These are phyloP conservation scores for Ophiosphaerella narmari DNA, from an alignment of 2,329 filamentous ascomycete species.

Conservation along the genomic window DNA sequence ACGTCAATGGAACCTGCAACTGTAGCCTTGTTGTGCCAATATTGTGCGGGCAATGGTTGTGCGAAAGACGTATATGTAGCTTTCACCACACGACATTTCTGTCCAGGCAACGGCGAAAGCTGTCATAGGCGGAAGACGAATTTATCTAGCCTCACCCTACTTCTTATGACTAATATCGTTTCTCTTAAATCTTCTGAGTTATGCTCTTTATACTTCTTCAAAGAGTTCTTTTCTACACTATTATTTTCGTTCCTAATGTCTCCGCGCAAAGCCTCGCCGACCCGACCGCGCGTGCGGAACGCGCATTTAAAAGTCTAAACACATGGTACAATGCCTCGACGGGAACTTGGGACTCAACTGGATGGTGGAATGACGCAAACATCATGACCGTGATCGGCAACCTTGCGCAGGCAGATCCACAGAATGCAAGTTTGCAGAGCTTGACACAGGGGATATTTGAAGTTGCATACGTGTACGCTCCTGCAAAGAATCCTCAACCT, in stretches of 20 bases:
- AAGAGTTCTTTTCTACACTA: neutral
- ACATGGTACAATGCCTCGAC: slow-evolving; percentile 64
- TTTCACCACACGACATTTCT: too few species aligned
- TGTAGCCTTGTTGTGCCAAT: too few species aligned
- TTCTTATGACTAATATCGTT: neutral
- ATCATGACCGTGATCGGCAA: slow-evolving; percentile 66
- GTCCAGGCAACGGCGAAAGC: too few species aligned
- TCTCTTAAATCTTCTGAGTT: neutral
- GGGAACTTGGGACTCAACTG: slow-evolving; percentile 66
- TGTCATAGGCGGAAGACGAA: too few species aligned
- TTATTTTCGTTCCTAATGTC: slow-evolving; percentile 20
- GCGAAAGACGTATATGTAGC: too few species aligned
- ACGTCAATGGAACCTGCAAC: too few species aligned
- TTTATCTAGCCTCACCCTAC: too few species aligned
- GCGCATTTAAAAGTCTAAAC: slow-evolving; percentile 56
- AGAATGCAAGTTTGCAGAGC: slow-evolving; percentile 40
- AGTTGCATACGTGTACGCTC: slow-evolving; percentile 48
- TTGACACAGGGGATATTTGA: slow-evolving; percentile 48
- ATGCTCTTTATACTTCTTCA: slow-evolving; percentile 25
- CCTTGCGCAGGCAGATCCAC: slow-evolving; percentile 43
- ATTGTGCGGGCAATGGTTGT: too few species aligned
- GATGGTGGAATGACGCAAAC: slow-evolving; percentile 79
- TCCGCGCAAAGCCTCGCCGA: slow-evolving; percentile 27
- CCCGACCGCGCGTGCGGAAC: slow-evolving; percentile 29
- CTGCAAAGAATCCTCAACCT: slow-evolving; percentile 36